phyloP scores from a whole-genome alignment of 352 stramenopile genomes.

The Phytophthora palmivora region DNA sequence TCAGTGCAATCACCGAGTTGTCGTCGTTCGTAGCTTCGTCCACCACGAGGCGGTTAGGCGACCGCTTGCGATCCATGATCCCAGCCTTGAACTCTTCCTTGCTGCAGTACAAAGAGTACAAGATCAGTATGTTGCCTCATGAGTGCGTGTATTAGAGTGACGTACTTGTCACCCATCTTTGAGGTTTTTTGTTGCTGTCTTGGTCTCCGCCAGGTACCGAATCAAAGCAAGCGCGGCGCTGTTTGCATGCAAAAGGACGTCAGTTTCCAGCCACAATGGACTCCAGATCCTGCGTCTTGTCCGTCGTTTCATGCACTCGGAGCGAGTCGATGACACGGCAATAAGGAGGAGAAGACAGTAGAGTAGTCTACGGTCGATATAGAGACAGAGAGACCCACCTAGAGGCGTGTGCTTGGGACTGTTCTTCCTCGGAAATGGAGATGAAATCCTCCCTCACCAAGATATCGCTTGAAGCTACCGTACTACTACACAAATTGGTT shows the following conservation, averaged over 20 bases:
- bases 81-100: constrained; percentile 87
- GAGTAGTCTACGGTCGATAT: not conserved
- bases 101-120: constrained; percentile 25
- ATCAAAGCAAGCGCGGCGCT: constrained; percentile 27
- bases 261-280: not conserved
- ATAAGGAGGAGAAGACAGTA: constrained; percentile 1
- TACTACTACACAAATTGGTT: not conserved
- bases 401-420: constrained; percentile 22
- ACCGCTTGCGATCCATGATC: constrained; percentile 94
- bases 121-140: not conserved
- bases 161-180: constrained; percentile 45
- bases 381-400: constrained; percentile 8
- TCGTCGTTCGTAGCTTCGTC: constrained; percentile 98
- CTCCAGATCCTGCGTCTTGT: constrained; percentile 1
- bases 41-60: constrained; percentile 98
- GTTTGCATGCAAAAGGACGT: not conserved
- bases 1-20: constrained; percentile 96
- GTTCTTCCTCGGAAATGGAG: constrained; percentile 41
- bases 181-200: constrained; percentile 9
- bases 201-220: constrained; percentile 22
- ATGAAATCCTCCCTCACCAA: constrained; percentile 8
- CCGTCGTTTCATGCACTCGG: not conserved
- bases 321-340: not conserved
- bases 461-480: not conserved
- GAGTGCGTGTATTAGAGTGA: not conserved